Percentiles rank a stretch among this genome's conserved stretches.
phyloP scores from a whole-genome alignment of 495 filamentous ascomycete genomes.

The Daldinia caldariorum region DNA sequence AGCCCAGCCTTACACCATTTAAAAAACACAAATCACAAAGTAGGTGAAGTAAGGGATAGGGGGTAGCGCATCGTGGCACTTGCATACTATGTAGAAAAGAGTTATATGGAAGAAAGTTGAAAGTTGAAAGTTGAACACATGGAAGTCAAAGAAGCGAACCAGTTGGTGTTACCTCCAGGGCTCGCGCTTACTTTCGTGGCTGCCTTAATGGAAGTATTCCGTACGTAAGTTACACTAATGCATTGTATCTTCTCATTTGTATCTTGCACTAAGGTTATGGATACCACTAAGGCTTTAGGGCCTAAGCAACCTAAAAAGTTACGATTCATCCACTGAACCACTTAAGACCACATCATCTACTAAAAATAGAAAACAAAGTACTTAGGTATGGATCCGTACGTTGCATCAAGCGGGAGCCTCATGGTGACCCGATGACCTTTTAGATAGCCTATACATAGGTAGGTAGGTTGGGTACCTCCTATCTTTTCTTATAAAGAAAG shows the following conservation, averaged over 20 bases:
- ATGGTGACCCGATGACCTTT: neutral
- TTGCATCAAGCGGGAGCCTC: neutral
- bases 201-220: no score
- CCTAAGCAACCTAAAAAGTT: no score
- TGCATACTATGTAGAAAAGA: slow-evolving; percentile 7
- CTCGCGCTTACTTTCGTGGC: no score
- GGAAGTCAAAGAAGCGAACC: neutral
- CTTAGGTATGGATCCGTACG: neutral
- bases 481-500: neutral
- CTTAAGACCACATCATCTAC: no score
- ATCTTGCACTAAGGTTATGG: no score
- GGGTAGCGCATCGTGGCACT: slow-evolving; percentile 2
- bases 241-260: no score
- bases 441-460: neutral
- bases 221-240: neutral
- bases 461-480: no score
- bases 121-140: neutral
- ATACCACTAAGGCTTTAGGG: no score
- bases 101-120: slow-evolving; percentile 5
- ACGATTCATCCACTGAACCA: no score
- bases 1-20: neutral
- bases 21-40: neutral
- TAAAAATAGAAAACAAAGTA: neutral
- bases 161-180: no score
- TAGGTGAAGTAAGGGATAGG: neutral